Conservation (phyloP, 2,329 filamentous ascomycete genomes). For the Knoxdaviesia capensis region DNA sequence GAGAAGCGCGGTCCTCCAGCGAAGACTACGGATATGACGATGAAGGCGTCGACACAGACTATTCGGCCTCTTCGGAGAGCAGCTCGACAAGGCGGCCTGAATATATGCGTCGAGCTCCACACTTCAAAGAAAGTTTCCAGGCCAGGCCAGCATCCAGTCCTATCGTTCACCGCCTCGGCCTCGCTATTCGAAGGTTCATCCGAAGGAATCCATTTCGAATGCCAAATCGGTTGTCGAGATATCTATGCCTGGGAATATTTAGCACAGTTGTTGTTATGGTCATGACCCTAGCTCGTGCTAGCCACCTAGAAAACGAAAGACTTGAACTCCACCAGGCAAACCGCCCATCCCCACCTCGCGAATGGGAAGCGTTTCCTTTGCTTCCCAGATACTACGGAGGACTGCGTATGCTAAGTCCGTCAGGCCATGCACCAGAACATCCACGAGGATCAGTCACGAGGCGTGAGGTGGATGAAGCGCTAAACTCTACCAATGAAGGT, state of each 20-base stretch:
- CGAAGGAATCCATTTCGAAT: slow-evolving; percentile 34
- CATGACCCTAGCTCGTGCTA: slow-evolving; percentile 51
- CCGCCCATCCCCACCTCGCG: slow-evolving; percentile 26
- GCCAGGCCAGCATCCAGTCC: too few relatives aligned
- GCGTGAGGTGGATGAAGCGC: slow-evolving; percentile 2
- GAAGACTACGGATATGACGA: slow-evolving; percentile 25
- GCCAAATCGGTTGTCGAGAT: slow-evolving; percentile 55
- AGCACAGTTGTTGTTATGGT: slow-evolving; percentile 58
- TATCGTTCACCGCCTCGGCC: too few relatives aligned
- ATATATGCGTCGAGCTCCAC: too few relatives aligned
- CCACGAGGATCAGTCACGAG: slow-evolving; percentile 32
- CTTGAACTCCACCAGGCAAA: slow-evolving; percentile 5
- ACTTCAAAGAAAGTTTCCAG: too few relatives aligned
- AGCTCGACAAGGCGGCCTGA: too few relatives aligned
- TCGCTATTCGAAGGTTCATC: neutral
- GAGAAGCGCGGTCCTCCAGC: slow-evolving; percentile 30
- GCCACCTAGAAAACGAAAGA: slow-evolving; percentile 43
- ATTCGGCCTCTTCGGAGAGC: too few relatives aligned
- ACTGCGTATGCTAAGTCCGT: slow-evolving; percentile 47
- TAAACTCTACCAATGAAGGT: neutral
- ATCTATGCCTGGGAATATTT: slow-evolving; percentile 54
- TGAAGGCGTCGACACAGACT: slow-evolving; percentile 16
- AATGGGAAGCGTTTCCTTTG: slow-evolving; percentile 75
- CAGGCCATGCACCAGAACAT: slow-evolving; percentile 62
- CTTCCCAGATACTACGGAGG: slow-evolving; percentile 82